phyloP scores from a whole-genome alignment of 257 asterid species.

The Solanum tarijense region DNA sequence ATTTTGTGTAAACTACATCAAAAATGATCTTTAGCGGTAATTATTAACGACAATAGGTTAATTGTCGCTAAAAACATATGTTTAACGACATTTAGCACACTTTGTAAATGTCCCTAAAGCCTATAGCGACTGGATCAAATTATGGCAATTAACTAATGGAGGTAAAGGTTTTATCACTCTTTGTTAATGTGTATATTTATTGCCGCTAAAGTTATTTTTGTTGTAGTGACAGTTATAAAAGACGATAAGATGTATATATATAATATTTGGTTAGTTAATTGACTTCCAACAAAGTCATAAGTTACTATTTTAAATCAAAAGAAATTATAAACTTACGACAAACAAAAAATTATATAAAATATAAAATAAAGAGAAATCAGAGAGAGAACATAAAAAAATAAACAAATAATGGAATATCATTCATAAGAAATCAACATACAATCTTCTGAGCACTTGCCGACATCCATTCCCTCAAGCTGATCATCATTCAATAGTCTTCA shows the following conservation, averaged over 20 bases:
- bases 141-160: background rate
- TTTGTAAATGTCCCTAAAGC: background rate
- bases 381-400: background rate
- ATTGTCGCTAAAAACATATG: too few relatives aligned
- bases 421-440: too few relatives aligned
- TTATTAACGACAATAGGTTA: background rate
- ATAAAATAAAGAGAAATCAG: background rate
- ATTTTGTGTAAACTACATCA: too few relatives aligned
- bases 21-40: background rate
- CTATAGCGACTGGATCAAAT: background rate
- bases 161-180: background rate
- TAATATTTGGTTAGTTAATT: too few relatives aligned
- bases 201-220: accelerated
- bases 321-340: background rate
- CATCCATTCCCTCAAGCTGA: background rate
- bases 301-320: background rate
- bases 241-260: background rate
- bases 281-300: background rate
- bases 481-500: background rate
- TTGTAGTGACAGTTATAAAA: background rate
- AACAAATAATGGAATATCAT: background rate
- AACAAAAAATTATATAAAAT: too few relatives aligned
- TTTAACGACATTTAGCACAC: background rate
- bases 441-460: background rate
- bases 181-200: too few relatives aligned